A percentile compares a stretch with the other conserved stretches of the same genome.
These are phyloP conservation scores for Theileria annulata DNA, from an alignment of 169 alveolate species.

Conservation along the genomic window DNA sequence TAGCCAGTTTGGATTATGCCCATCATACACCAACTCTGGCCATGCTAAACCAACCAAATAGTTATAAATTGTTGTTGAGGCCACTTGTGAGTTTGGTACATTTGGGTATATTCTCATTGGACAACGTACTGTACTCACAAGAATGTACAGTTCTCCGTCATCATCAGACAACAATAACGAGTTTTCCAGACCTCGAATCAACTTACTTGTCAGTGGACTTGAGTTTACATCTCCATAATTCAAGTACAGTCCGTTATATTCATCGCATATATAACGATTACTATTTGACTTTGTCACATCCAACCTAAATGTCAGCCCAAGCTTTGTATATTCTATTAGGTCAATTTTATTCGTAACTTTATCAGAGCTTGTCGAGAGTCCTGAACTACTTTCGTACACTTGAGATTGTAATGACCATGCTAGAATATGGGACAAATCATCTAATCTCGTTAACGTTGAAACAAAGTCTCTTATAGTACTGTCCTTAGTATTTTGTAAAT, in stretches of 20 bases:
- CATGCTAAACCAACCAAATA: conserved; percentile 52
- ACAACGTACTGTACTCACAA: conserved; percentile 56
- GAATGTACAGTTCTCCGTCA: conserved; percentile 56
- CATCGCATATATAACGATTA: conserved; percentile 62
- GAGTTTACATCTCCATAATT: conserved; percentile 62
- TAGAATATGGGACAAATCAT: conserved; percentile 61
- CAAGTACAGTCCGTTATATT: conserved; percentile 60
- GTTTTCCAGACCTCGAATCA: conserved; percentile 65
- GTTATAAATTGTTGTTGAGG: conserved; percentile 27
- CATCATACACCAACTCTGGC: conserved; percentile 67
- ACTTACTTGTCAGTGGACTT: conserved; percentile 59
- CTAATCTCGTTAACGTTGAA: conserved; percentile 51
- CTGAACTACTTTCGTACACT: conserved; percentile 16
- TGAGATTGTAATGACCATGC: conserved; percentile 59
- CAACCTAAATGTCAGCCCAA: conserved; percentile 59
- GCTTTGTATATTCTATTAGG: conserved; percentile 50
- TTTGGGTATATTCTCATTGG: conserved; percentile 62
- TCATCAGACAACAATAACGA: conserved; percentile 54
- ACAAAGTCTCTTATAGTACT: conserved; percentile 20
- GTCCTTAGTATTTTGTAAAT: conserved; percentile 51
- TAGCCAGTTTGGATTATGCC: conserved; percentile 57
- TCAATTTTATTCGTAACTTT: not conserved
- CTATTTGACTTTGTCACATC: conserved; percentile 24
- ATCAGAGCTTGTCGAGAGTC: not conserved
- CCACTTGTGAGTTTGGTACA: conserved; percentile 20